Base-by-base conservation (phyloP, 139 green algal genomes). In the Limnomonas spitsbergensis region DNA sequence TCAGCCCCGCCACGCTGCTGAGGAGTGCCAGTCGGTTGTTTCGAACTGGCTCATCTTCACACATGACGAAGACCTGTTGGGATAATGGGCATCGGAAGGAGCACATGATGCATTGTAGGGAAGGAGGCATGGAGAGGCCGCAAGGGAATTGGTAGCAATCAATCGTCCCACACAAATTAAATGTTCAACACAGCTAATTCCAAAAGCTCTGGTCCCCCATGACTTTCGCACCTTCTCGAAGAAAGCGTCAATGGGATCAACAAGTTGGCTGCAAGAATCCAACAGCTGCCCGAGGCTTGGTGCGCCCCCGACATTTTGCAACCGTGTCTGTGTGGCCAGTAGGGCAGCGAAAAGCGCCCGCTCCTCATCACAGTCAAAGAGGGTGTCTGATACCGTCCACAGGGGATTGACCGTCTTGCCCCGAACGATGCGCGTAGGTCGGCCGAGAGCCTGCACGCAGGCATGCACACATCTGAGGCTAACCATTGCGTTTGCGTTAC, bases 181-280 rank as follows among this genome's bases (percentile, higher is more conserved):
- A n/a, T n/a, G n/a, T n/a, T n/a, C n/a, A n/a, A n/a, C n/a, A n/a
- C n/a, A n/a, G n/a, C n/a, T n/a, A n/a, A n/a, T n/a, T n/a, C n/a
- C n/a, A n/a, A n/a, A n/a, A n/a, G n/a, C n/a, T n/a, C n/a, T n/a
- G n/a, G n/a, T n/a, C n/a, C n/a, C n/a, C n/a, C n/a, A n/a, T n/a
- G n/a, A n/a, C n/a, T n/a, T n/a, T n/a, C n/a, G n/a, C 40, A 95
- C 94, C 66, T 97, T 97, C 3, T 97, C 92, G 76, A 99, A 98
- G 83, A 95, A 99, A 3, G 82, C 82, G 40, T 96, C 89, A 9
- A 98, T 88, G 14, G 94, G 86, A 2, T 90, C 80, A 39, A 98
- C 83, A 37, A 29, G 47, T 61, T 61, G 47, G 20, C 20, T 29
- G 47, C 14, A 61, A 20, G 47, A 61, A 61, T 29, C 14, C 14